Conservation (phyloP, 1,139 yeast species). For the Yamadazyma taylorii region DNA sequence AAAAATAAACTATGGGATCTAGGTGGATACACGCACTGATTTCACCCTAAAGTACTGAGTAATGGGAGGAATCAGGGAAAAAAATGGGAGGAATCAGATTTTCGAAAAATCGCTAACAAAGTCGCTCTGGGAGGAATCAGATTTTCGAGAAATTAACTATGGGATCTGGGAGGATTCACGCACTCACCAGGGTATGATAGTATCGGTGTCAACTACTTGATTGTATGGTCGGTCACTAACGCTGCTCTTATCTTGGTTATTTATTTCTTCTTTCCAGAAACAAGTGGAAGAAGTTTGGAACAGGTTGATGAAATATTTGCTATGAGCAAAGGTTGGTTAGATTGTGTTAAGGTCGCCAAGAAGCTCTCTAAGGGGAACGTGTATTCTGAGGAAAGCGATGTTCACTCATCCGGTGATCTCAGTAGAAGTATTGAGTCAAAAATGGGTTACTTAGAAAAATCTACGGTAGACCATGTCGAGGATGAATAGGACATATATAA, state of each 20-base stretch:
- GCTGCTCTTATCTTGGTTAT: background rate
- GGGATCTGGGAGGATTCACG: too few species aligned
- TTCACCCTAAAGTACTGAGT: too few species aligned
- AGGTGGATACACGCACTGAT: too few species aligned
- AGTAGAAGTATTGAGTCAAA: too few species aligned
- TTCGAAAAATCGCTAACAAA: too few species aligned
- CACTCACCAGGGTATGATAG: too few species aligned
- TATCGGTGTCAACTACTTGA: slow-evolving; percentile 2
- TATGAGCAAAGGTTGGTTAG: slow-evolving; percentile 1
- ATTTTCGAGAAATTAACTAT: too few species aligned
- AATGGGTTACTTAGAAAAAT: background rate
- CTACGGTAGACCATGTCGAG: background rate
- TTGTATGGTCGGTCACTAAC: slow-evolving; percentile 2
- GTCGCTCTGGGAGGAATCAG: too few species aligned
- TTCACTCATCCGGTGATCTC: background rate
- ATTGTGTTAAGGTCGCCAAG: slow-evolving; percentile 1
- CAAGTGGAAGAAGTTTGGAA: slow-evolving; percentile 2
- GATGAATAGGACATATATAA: background rate
- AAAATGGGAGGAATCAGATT: too few species aligned
- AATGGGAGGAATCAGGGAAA: too few species aligned
- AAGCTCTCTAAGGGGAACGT: background rate
- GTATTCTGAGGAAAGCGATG: background rate
- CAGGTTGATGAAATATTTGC: slow-evolving; percentile 3
- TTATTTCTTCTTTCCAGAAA: slow-evolving; percentile 4
- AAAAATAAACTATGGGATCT: too few species aligned